Base-by-base conservation (phyloP, 495 filamentous ascomycete species). In the Aspergillus incahuasiensis region DNA sequence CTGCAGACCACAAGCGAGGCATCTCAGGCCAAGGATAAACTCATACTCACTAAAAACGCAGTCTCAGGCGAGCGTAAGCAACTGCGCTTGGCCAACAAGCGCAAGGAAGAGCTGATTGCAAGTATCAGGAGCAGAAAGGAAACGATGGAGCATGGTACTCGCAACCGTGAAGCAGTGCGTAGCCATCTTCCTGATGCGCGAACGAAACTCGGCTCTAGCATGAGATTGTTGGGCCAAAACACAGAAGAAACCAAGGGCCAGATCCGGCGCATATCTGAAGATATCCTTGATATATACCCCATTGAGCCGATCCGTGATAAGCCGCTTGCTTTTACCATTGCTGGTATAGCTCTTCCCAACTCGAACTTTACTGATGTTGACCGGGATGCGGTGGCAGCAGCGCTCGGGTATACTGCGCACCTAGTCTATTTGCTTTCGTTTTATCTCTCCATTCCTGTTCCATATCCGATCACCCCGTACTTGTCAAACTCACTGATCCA, bases 191-290 rank as follows among this genome's bases (percentile, higher is more conserved):
- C 68, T n/a, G 74, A 76, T 44, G 84, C 84, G 6, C 75, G 80
- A 43, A 76, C 78, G 40, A 85, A 87, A 51, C 74, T 94, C 47
- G 60, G 72, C 0, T 68, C 79, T 9, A 83, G 79, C 49, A 71
- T 70, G 15, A 66, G 72, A n/a, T 66, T 87, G 9, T 70, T 86
- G 16, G 68, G 74, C 9, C 64, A 79, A 16, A 85, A 81, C 13
- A 77, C 74, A 39, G 78, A 86, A 35, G 83, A 84, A 16, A 82
- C 86, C 38, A 84, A 82, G 60, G 89, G 86, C 21, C 94, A 98
- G 69, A 84, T 89, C 25, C 82, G 92, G 6, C 84, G 94, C 18
- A 88, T 97, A 50, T 89, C 89, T 62, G 87, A 91, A 63, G 91
- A 95, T 60, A 76, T 97, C 0, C 70, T 84, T 19, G 68, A 70